phyloP scores from a whole-genome alignment of 768 basidiomycete species.

The Flagelloscypha sp. region DNA sequence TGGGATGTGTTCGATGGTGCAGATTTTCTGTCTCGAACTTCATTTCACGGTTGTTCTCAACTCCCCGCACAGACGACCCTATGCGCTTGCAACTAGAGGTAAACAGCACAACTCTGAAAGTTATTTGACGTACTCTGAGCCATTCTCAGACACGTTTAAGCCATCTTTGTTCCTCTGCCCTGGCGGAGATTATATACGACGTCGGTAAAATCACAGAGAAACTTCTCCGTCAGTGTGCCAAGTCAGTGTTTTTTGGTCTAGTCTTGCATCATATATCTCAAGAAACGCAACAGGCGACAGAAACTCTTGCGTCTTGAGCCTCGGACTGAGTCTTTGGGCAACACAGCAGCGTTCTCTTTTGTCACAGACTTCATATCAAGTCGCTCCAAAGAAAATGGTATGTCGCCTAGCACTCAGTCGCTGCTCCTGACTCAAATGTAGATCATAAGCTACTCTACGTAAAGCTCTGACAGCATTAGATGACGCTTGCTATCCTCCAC shows the following conservation, averaged over 20 bases:
- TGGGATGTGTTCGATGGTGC: conserved; percentile 88
- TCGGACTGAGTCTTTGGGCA: conserved; percentile 44
- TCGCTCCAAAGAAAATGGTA: too few relatives aligned
- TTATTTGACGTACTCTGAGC: background rate
- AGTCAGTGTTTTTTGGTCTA: conserved; percentile 31
- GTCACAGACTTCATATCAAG: too few relatives aligned
- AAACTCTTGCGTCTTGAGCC: conserved; percentile 56
- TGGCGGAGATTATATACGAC: conserved; percentile 54
- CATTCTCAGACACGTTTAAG: conserved; percentile 67
- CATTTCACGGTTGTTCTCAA: conserved; percentile 1
- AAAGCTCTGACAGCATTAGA: too few relatives aligned
- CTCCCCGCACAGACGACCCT: conserved; percentile 45
- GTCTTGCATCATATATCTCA: conserved; percentile 6
- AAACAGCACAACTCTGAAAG: conserved; percentile 7
- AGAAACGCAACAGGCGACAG: too few relatives aligned
- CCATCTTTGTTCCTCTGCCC: conserved; percentile 76
- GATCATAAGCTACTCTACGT: too few relatives aligned
- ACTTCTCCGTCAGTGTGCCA: conserved; percentile 63
- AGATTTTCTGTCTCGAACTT: conserved; percentile 3
- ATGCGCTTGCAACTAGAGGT: conserved; percentile 91
- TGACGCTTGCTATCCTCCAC: too few relatives aligned
- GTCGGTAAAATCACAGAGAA: conserved; percentile 67
- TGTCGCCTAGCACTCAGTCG: too few relatives aligned
- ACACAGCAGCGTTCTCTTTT: conserved; percentile 60
- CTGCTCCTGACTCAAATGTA: too few relatives aligned